phyloP scores from a whole-genome alignment of 805 yeast genomes.

The Kluyveromyces wickerhamii region DNA sequence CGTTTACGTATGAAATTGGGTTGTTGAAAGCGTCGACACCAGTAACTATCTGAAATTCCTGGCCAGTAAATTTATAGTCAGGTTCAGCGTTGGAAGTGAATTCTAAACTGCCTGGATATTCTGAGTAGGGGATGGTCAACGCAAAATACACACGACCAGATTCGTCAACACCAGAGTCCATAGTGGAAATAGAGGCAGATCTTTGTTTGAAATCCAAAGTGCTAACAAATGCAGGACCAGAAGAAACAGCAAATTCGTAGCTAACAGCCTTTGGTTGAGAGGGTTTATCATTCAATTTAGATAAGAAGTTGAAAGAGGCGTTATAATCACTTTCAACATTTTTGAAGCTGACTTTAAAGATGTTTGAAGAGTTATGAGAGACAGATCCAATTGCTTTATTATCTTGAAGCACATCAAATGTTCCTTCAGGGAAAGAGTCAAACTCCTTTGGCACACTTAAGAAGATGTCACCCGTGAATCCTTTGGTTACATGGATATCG shows the following conservation, averaged over 20 bases:
- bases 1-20: constrained; percentile 18
- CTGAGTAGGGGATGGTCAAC: constrained; percentile 20
- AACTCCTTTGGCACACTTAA: constrained; percentile 21
- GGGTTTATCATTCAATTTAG: constrained; percentile 16
- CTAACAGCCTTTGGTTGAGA: constrained; percentile 12
- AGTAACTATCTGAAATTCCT: constrained; percentile 19
- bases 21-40: constrained; percentile 20
- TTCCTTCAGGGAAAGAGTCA: constrained; percentile 13
- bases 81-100: constrained; percentile 14
- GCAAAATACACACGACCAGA: constrained; percentile 25
- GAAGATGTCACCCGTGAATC: constrained; percentile 13
- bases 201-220: constrained; percentile 18
- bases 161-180: constrained; percentile 21
- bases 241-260: constrained; percentile 18
- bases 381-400: constrained; percentile 17
- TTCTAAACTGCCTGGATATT: constrained; percentile 13
- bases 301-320: constrained; percentile 21
- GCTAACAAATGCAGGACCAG: constrained; percentile 13
- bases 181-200: constrained; percentile 12
- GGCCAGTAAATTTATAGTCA: constrained; percentile 14
- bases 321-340: constrained; percentile 10
- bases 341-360: constrained; percentile 16
- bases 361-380: constrained; percentile 14
- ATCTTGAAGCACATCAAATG: constrained; percentile 15
- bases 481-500: constrained; percentile 18